Conservation (phyloP, 2,329 filamentous ascomycete species). For the Aspergillus sp. region DNA sequence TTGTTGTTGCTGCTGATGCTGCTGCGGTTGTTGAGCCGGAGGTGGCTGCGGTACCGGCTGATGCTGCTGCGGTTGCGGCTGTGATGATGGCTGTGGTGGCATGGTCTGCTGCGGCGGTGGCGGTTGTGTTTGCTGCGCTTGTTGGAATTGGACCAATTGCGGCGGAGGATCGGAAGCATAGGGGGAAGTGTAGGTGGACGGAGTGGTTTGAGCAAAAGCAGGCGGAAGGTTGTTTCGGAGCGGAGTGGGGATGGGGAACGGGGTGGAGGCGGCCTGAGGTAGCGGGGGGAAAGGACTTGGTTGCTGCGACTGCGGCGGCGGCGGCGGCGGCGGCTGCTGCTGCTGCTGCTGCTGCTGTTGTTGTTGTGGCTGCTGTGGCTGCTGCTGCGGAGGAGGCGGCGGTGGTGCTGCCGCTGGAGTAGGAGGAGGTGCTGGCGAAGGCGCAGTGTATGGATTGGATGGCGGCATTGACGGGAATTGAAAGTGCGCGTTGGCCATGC, state of each 20-base stretch:
- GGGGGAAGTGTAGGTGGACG: slow-evolving; percentile 42
- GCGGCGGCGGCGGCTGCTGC: slow-evolving; percentile 20
- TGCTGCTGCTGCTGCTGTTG: too few relatives aligned
- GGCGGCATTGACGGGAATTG: slow-evolving; percentile 39
- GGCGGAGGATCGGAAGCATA: slow-evolving; percentile 40
- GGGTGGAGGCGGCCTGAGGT: slow-evolving; percentile 30
- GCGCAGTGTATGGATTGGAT: slow-evolving; percentile 30
- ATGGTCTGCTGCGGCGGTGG: slow-evolving; percentile 27
- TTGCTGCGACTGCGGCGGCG: slow-evolving; percentile 21
- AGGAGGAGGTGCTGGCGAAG: slow-evolving; percentile 26
- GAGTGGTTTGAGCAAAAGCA: slow-evolving; percentile 37
- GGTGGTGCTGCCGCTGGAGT: slow-evolving; percentile 19
- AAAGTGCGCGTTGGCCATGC: slow-evolving; percentile 36
- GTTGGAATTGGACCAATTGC: slow-evolving; percentile 31
- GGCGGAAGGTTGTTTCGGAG: slow-evolving; percentile 41
- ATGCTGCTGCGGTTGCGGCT: slow-evolving; percentile 14
- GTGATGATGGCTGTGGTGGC: slow-evolving; percentile 19
- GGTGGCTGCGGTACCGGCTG: neutral
- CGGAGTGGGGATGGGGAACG: slow-evolving; percentile 36
- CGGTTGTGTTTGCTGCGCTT: slow-evolving; percentile 27
- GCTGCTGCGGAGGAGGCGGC: slow-evolving; percentile 12
- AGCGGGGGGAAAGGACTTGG: slow-evolving; percentile 24
- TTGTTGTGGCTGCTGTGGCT: slow-evolving; percentile 7
- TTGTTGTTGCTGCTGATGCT: slow-evolving; percentile 15
- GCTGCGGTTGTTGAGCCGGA: slow-evolving; percentile 15